Conservation (phyloP, 306 rosid genomes). For the Cucurbita maxima region DNA sequence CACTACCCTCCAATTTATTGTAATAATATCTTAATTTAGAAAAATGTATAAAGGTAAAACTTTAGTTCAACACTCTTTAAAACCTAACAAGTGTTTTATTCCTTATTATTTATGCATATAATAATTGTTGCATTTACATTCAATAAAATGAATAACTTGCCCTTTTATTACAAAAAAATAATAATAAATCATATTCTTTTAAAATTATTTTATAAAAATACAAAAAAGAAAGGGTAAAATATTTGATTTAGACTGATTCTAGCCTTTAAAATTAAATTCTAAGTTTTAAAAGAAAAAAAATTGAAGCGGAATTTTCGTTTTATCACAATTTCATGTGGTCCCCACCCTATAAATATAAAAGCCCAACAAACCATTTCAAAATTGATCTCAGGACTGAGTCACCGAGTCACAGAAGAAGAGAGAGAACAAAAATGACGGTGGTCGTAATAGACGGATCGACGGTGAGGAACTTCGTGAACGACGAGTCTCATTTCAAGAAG, state of each 20-base stretch:
- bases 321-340: neutral
- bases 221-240: too few species aligned
- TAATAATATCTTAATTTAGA: too few species aligned
- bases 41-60: too few species aligned
- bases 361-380: neutral
- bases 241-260: too few species aligned
- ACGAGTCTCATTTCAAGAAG: slow-evolving; percentile 34
- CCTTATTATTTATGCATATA: neutral
- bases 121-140: neutral
- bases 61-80: neutral
- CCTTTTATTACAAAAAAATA: too few species aligned
- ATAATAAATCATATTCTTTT: too few species aligned
- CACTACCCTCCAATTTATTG: too few species aligned
- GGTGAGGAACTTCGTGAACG: slow-evolving; percentile 51
- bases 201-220: too few species aligned
- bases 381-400: neutral
- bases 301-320: too few species aligned
- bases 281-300: too few species aligned
- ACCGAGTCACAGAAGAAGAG: neutral
- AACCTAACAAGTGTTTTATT: neutral
- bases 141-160: too few species aligned
- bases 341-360: neutral
- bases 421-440: slow-evolving; percentile 20
- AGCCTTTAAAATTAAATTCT: too few species aligned
- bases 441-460: slow-evolving; percentile 70